Evolutionary conservation across 75 land plant species (phyloP), one percentile per base, ranked within the genome.

Genomic region (Picea sitchensis): DNA sequence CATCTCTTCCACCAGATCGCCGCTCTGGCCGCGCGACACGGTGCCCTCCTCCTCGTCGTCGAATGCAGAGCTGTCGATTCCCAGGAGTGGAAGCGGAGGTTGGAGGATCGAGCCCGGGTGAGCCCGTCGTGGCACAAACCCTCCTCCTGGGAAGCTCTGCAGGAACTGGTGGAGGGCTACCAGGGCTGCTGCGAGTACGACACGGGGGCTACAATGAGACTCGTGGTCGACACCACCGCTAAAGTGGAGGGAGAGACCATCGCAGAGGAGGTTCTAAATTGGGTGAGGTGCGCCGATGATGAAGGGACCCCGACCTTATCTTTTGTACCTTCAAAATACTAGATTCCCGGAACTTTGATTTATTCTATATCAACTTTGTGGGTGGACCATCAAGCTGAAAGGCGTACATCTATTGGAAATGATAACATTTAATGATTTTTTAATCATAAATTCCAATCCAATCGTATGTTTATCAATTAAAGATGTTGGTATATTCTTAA

Each of bases 91-190:
- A 73, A 81, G 47, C 32, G 85, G 64, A 74, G 93, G 76, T 79
- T 91, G 15, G 92, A 89, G 86, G n/a, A 65, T 57, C 71, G 91
- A 2, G 90, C 64, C 32, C 47, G 3, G 17, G 78, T 14, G 18
- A 80, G n/a, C 1, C 79, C 71, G 20, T 59, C 32, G 21, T 86
- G 90, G 92, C 94, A 92, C 67, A 92, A 92, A 86, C 94, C 94
- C 5, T 8, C 68, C 41, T 85, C 79, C 4, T 92, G 93, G 94
- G 77, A 59, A 78, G 91, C 86, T 26, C 61, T 92, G 64, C 75
- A 75, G 87, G 57, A 67, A 82, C 80, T 92, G 62, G 34, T 90
- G 61, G 90, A 84, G 61, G 87, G 87, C 60, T 90, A 92, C 61
- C 73, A 20, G 1, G 92, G 92, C 67, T 83, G 92, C 77, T 76